Conservation (phyloP, 768 basidiomycete genomes). For the Candolleomyces aberdarensis region DNA sequence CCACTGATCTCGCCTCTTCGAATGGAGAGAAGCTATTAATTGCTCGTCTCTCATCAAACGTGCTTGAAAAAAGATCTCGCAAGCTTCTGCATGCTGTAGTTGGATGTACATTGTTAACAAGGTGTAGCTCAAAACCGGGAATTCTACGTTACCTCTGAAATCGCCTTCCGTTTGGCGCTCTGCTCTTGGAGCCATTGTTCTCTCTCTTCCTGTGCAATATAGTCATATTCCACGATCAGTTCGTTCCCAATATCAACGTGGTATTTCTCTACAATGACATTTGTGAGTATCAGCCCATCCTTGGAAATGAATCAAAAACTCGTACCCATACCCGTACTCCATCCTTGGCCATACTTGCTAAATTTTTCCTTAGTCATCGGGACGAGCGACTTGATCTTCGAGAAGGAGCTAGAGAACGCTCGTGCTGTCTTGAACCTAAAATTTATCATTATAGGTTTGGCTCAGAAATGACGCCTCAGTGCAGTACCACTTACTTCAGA, state of each 20-base stretch:
- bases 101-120: background rate
- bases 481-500: conserved; percentile 14
- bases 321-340: background rate
- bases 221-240: background rate
- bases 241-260: background rate
- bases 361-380: no score
- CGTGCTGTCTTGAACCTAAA: no score
- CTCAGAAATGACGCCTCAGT: background rate
- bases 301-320: background rate
- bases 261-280: background rate
- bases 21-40: conserved; percentile 14
- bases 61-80: conserved; percentile 18
- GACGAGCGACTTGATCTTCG: no score
- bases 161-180: no score
- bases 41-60: conserved; percentile 34
- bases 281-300: background rate
- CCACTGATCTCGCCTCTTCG: conserved; percentile 41
- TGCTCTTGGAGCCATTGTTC: background rate
- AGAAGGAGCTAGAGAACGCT: no score
- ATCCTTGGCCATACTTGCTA: background rate
- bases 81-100: conserved; percentile 36
- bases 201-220: background rate
- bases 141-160: background rate
- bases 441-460: background rate
- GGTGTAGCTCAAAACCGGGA: background rate